Conservation (phyloP, 2,329 filamentous ascomycete genomes). For the Aspergillus aculeatinus region DNA sequence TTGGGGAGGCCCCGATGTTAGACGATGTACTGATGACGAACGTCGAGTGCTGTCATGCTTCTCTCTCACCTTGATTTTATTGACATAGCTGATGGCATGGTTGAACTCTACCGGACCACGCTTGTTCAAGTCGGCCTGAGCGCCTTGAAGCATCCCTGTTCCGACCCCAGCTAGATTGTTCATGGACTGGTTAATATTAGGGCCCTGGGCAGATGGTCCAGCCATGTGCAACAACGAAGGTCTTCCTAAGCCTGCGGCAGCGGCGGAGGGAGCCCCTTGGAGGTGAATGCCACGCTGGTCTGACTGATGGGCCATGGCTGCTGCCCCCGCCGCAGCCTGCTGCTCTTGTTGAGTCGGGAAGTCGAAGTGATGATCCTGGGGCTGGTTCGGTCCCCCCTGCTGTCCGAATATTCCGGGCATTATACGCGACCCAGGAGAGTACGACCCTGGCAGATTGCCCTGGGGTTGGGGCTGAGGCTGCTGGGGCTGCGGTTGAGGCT, state of each 20-base stretch:
- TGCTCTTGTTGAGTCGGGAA: slow-evolving; percentile 46
- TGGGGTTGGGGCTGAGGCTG: slow-evolving; percentile 21
- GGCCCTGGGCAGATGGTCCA: slow-evolving; percentile 45
- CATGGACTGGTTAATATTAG: slow-evolving; percentile 52
- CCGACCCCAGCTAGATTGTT: slow-evolving; percentile 62
- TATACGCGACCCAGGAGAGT: slow-evolving; percentile 43
- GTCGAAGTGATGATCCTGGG: slow-evolving; percentile 46
- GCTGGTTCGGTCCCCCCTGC: slow-evolving; percentile 36
- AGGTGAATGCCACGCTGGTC: slow-evolving; percentile 66
- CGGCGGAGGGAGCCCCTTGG: slow-evolving; percentile 59
- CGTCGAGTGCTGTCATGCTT: background rate
- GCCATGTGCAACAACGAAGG: slow-evolving; percentile 51
- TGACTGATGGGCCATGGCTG: slow-evolving; percentile 57
- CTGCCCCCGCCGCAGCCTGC: slow-evolving; percentile 47
- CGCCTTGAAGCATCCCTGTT: slow-evolving; percentile 56
- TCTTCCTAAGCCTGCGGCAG: slow-evolving; percentile 47
- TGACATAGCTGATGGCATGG: slow-evolving; percentile 98
- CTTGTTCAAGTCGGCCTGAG: slow-evolving; percentile 66
- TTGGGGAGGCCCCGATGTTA: background rate
- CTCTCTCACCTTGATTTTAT: slow-evolving; percentile 88
- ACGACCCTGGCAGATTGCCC: slow-evolving; percentile 34
- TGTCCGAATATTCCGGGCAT: slow-evolving; percentile 38
- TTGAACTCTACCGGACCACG: slow-evolving; percentile 97
- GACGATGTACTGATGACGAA: background rate
- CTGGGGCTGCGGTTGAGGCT: slow-evolving; percentile 26